Evolutionary conservation across 208 protist species (phyloP), one percentile per base, ranked within the genome.

Genomic region (Trypanosoma theileri): DNA sequence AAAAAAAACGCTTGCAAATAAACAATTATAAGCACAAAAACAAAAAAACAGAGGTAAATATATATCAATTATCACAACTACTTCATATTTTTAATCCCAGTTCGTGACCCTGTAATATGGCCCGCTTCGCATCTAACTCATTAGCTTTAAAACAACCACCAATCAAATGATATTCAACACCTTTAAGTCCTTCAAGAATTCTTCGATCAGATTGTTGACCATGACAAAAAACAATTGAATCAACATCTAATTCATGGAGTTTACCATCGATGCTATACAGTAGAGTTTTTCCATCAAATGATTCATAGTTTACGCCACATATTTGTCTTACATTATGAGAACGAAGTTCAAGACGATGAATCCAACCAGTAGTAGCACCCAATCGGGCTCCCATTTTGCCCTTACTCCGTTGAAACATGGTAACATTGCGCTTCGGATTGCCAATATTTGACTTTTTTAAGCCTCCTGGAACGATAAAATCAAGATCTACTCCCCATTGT

Each of bases 361-460:
- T 95, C 94, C 91, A 97, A 24, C 94, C 92, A 0, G 94, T 97
- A 21, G 94, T 95, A 48, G 86, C 75, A 45, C 91, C 94, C 31
- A 97, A 75, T 41, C 79, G 77, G 0, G 67, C 68, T 45, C 92
- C 94, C 26, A 85, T 58, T 80, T 97, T 97, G 40, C 82, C 82
- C 52, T 77, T 85, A 70, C 74, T 90, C 58, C 92, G 81, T 78
- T 97, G 90, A 53, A 93, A 80, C 68, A 94, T 78, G 21, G 68
- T 88, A 52, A 86, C 80, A 53, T 80, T 57, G 17, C 80, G 73
- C 22, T 44, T 73, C 16, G 76, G 66, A n/a, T 28, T 66, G 9
- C 7, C 59, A 7, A 56, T n/a, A 19, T 62, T 46, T 4, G 81
- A 64, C 50, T 78, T 64, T n/a, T 58, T 41, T 3, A 86, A 58